Evolutionary conservation across 2,329 filamentous ascomycete genomes (phyloP), one percentile per base, ranked within the genome.

Genomic region (Cladosporium sp.): DNA sequence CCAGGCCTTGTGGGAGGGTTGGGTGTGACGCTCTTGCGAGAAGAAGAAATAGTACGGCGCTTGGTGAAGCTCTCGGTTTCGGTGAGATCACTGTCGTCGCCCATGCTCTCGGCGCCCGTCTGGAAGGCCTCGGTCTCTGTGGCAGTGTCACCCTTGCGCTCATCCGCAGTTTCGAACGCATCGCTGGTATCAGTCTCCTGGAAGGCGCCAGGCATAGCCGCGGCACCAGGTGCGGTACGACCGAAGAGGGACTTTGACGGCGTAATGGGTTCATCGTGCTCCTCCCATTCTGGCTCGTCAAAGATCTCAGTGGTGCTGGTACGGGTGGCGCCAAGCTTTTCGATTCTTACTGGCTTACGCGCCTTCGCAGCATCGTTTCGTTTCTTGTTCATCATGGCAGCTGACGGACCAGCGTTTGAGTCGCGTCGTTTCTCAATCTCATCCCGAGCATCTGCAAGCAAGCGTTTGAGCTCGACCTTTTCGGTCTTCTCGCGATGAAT

Each of bases 401-500:
- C 69, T 61, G 62, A 65, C 39, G 65, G 68, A 60, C 60, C 68
- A 27, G 82, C 79, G 51, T 75, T 81, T 42, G 52, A 59, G 47
- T 72, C 76, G 11, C 63, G 60, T 42, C 80, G 77, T 41, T 82
- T 71, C 68, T 89, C 93, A 22, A 99, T 73, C 63, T 99, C 93
- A 65, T 99, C 93, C 30, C 91, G 84, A 19, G 92, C 86, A 63
- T 99, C 93, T 71, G 97, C 92, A 24, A 97, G 81, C 80, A 99
- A 89, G 53, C 92, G 87, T 71, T 89, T 91, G 48, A 97, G 80
- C 70, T 99, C 93, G 22, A 97, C 81, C 76, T 96, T 99, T 70
- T 99, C 93, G 0, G 92, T 96, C 83, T 97, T 99, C 70, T 99
- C 93, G 29, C 93, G 87, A 68, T 99, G 92, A 41, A 97, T 88